Evolutionary conservation across 805 yeast species (phyloP), one percentile per base, ranked within the genome.

Genomic region (Cyberlindnera subsufficiens): DNA sequence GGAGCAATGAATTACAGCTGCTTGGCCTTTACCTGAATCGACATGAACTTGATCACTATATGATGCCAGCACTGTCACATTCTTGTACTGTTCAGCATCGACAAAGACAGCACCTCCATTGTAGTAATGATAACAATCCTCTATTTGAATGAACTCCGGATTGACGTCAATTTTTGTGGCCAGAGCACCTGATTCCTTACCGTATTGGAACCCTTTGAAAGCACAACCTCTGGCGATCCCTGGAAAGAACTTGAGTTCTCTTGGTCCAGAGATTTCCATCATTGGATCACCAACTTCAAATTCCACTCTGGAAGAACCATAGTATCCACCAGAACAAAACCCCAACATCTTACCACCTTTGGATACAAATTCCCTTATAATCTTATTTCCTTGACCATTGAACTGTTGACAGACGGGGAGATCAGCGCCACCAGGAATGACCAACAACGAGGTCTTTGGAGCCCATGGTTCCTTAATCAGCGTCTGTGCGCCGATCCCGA

Each of bases 401-500:
- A 95, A 72, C 4, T 74, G 77, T 40, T 72, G 68, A 49, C 96
- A 86, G 51, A 82, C 78, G 0, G 97, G 97, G 39, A 88, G 66
- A 59, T 93, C 99, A 1, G 98, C 97, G 7, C 99, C 99, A 4
- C 99, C 99, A 0, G 99, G 99, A 22, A 93, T 62, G 1, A 89
- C 96, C 35, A 93, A 58, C 49, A 86, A 67, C 0, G 95, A 68
- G 0, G 97, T 86, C 55, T 86, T 86, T 7, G 75, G 55, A 49
- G 74, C 73, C 99, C 99, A 93, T 0, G 99, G 97, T 55, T 93
- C 97, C 19, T 77, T 73, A 40, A 74, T 63, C 16, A 93, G 58
- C 0, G 84, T 76, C 14, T 65, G 61, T 15, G 85, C 78, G 29
- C 79, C 77, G 1, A 87, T 82, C 1, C 85, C 72, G 16, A 79